These are phyloP conservation scores for Gyrodon lividus DNA, from an alignment of 768 basidiomycete genomes.

Conservation along the genomic window DNA sequence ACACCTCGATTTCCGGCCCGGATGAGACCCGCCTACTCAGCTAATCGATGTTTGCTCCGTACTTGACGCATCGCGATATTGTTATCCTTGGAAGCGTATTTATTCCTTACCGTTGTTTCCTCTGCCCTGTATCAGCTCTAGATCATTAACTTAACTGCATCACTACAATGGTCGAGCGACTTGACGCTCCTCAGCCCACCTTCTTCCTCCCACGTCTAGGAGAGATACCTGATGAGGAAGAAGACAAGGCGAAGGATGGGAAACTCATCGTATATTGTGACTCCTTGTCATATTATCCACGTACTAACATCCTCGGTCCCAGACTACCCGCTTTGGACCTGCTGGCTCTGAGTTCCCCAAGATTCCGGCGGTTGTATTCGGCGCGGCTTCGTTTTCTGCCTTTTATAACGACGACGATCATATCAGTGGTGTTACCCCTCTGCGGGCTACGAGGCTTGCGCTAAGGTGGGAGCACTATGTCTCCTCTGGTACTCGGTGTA, in stretches of 20 bases:
- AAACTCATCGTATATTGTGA: conserved; percentile 33
- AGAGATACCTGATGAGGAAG: conserved; percentile 40
- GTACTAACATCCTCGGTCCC: conserved; percentile 7
- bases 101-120: background rate
- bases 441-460: conserved; percentile 70
- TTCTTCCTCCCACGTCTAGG: conserved; percentile 39
- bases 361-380: conserved; percentile 59
- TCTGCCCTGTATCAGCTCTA: background rate
- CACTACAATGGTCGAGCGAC: conserved; percentile 38
- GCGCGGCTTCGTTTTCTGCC: conserved; percentile 67
- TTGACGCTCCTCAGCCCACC: conserved; percentile 42
- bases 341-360: conserved; percentile 30
- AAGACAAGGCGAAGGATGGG: conserved; percentile 39
- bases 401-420: conserved; percentile 64
- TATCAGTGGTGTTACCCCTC: conserved; percentile 53
- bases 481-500: background rate
- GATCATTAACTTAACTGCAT: background rate
- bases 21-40: conserved; percentile 2
- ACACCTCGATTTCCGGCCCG: background rate
- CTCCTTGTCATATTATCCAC: background rate
- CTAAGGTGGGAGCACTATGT: conserved; percentile 51
- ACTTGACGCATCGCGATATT: background rate
- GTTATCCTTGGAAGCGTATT: background rate
- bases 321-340: conserved; percentile 35
- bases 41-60: background rate